Conservation (phyloP, 768 basidiomycete genomes). For the Leccinum broughii region DNA sequence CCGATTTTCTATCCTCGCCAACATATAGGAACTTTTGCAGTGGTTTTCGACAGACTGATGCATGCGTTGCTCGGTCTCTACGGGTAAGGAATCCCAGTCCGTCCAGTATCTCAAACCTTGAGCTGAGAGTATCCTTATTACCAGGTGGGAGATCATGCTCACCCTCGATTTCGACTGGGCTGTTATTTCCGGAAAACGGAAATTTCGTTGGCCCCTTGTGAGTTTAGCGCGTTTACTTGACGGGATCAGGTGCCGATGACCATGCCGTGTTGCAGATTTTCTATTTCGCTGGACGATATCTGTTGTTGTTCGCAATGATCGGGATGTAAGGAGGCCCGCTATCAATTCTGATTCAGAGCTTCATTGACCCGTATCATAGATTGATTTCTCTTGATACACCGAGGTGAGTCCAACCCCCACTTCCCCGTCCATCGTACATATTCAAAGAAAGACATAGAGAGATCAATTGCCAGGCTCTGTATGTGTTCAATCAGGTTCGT, state of each 20-base stretch:
- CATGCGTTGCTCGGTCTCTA: slow-evolving; percentile 47
- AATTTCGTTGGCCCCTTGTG: slow-evolving; percentile 50
- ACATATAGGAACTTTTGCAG: slow-evolving; percentile 22
- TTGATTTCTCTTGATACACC: slow-evolving; percentile 40
- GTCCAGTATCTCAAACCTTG: not conserved
- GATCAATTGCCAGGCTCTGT: slow-evolving; percentile 47
- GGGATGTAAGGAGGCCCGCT: slow-evolving; percentile 40
- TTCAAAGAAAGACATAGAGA: slow-evolving; percentile 23
- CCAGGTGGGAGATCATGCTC: slow-evolving; percentile 46
- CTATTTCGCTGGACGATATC: slow-evolving; percentile 48
- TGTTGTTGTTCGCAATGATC: slow-evolving; percentile 44
- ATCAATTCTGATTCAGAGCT: not conserved
- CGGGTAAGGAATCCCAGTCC: slow-evolving; percentile 32
- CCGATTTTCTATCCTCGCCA: not conserved
- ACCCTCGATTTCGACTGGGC: slow-evolving; percentile 45
- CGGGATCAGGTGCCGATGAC: not conserved
- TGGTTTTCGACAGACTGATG: slow-evolving; percentile 41
- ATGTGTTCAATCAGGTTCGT: slow-evolving; percentile 48
- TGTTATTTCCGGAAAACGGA: slow-evolving; percentile 40
- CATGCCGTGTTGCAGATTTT: slow-evolving; percentile 35
- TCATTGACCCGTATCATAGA: slow-evolving; percentile 13
- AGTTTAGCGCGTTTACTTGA: slow-evolving; percentile 22
- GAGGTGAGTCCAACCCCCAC: slow-evolving; percentile 11
- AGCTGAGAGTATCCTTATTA: not conserved
- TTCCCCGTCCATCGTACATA: not conserved